Conservation (phyloP, 768 basidiomycete genomes). For the Tulasnella sp. region DNA sequence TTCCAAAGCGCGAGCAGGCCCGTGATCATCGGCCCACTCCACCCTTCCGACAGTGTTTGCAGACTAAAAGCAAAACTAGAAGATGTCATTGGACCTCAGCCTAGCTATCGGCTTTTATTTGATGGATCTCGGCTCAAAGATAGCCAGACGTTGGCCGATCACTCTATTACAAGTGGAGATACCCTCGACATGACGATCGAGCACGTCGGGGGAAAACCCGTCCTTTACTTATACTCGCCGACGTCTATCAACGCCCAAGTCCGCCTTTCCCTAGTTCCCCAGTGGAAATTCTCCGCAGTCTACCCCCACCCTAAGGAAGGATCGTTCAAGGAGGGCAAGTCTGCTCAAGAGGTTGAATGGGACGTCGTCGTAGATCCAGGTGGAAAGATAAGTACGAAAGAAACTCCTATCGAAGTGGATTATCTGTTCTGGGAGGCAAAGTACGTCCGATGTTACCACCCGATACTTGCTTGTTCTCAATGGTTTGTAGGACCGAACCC, state of each 20-base stretch:
- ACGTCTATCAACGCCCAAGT: constrained; percentile 37
- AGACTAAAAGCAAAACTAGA: background rate
- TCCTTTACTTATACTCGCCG: background rate
- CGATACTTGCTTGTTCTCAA: background rate
- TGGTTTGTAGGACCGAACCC: background rate
- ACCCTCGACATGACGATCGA: background rate
- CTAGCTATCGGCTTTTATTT: background rate
- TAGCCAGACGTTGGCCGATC: background rate
- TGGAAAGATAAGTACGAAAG: background rate
- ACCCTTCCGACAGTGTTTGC: background rate
- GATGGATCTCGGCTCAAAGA: background rate
- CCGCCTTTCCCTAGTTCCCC: constrained; percentile 41
- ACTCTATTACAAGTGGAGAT: background rate
- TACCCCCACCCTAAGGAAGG: constrained; percentile 40
- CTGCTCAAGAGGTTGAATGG: background rate
- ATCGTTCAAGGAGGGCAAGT: background rate
- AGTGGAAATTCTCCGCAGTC: constrained; percentile 46
- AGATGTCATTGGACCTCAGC: background rate
- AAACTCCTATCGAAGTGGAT: background rate
- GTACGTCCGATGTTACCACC: background rate
- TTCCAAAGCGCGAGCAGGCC: too few relatives aligned
- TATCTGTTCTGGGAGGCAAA: background rate
- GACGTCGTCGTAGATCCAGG: background rate
- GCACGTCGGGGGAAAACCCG: background rate
- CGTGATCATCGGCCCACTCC: background rate